Base-by-base conservation (phyloP, 2,329 filamentous ascomycete genomes). In the Pyricularia pennisetigena region DNA sequence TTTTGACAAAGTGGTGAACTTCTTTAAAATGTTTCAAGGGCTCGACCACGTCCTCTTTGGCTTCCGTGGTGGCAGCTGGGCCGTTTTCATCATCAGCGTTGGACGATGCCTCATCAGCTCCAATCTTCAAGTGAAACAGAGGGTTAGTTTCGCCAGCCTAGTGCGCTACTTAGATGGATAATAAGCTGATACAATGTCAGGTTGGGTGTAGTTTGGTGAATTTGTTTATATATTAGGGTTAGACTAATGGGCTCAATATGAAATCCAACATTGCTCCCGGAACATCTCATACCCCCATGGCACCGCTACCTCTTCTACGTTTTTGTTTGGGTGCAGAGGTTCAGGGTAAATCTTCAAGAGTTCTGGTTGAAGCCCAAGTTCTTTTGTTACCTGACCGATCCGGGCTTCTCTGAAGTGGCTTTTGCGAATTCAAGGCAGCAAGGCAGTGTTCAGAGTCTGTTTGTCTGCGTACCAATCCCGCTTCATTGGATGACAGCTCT, bases 51-150 rank as follows among this genome's bases (percentile, higher is more conserved):
- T 64, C 32, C 24, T 54, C 61, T 68, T 69, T 0, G 74, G 72
- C 1, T 72, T 72, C 28, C 30, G 59, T 66, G 4, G 35, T 4
- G n/a, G 69, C 64, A 1, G 73, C 72, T 1, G 49, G 65, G 2
- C 72, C 29, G 12, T 68, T 71, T 4, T 71, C 73, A 1, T 74
- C 35, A 41, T 41, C 30, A 32, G 30, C 30, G 30, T 32, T 32
- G 30, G 30, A 32, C 89, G 85, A 71, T 92, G 88, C 0, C 92
- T 83, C 0, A 97, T 77, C 0, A 96, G 76, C 71, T 97, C 92
- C 0, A 97, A 82, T 69, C 35, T 41, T 41, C 35, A 41, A 41
- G 14, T 41, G 35, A 41, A 41, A 41, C 35, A 41, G 35, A 41
- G 35, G 35, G 35, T 41, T 41, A 41, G 35, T 41, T 41, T 41